Conservation (phyloP, 352 stramenopile genomes). For the Globisporangium irregulare region DNA sequence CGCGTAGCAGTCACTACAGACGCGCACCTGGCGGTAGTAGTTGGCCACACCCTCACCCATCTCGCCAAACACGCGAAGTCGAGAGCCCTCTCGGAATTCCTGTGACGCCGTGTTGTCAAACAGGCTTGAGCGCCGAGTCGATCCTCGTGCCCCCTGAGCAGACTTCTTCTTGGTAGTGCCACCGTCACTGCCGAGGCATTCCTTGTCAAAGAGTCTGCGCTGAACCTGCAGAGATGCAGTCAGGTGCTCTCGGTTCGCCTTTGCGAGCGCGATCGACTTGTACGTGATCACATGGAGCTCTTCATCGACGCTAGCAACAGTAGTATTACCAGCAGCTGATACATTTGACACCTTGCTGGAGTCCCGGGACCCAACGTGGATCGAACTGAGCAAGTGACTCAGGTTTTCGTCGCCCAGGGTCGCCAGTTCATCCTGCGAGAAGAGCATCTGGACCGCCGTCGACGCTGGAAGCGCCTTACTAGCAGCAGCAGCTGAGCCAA, state of each 20-base stretch:
- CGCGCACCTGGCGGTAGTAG: constrained; percentile 81
- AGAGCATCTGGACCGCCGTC: constrained; percentile 49
- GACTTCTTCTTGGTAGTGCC: neutral
- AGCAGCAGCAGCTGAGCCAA: neutral
- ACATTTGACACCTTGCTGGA: constrained; percentile 3
- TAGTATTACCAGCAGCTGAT: neutral
- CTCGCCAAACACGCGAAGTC: constrained; percentile 47
- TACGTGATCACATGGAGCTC: constrained; percentile 67
- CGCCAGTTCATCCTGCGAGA: constrained; percentile 41
- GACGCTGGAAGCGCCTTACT: constrained; percentile 19
- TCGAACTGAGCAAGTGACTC: constrained; percentile 31
- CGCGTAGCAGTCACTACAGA: constrained; percentile 83
- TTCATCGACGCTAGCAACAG: neutral
- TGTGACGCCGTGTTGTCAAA: constrained; percentile 50
- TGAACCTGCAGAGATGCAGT: constrained; percentile 15
- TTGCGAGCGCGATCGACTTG: constrained; percentile 75
- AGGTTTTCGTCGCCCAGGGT: constrained; percentile 38
- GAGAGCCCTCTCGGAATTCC: constrained; percentile 47
- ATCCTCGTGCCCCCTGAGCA: neutral
- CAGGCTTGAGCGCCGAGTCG: constrained; percentile 27
- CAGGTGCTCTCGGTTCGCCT: constrained; percentile 51
- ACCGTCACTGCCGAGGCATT: neutral
- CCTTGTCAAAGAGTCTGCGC: neutral
- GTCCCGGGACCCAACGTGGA: constrained; percentile 30
- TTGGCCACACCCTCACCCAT: constrained; percentile 55